Evolutionary conservation across 2,329 filamentous ascomycete species (phyloP), one percentile per base, ranked within the genome.

Genomic region (Alternaria conjuncta): DNA sequence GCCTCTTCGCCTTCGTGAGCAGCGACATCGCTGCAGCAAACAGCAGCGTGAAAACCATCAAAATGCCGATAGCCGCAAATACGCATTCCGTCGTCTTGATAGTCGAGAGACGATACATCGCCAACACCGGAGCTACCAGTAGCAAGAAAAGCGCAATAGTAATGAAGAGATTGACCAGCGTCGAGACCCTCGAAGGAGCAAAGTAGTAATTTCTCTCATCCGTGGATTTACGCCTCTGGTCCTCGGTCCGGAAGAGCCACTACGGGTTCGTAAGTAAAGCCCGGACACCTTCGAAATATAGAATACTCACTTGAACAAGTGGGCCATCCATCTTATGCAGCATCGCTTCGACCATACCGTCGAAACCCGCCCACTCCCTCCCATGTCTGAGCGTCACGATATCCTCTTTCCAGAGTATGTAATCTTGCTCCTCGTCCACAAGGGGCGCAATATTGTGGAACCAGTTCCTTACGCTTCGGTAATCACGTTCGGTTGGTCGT

Each of bases 1-100:
- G 76, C 30, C 77, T 64, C 20, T 71, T 69, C 1, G 78, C 78
- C 53, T 71, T 77, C 1, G 78, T 80, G 26, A 80, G 50, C 21
- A 79, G 36, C 55, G 70, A 72, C 75, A 80, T 79, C 6, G 78
- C 75, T 3, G 76, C 75, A 44, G 70, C 73, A 46, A 79, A 79
- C 12, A 79, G 53, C 13, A 79, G 65, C 3, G 80, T 82, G 56
- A 82, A 82, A 0, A 82, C 78, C 12, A 82, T 78, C 23, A 83
- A 58, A 1, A 82, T 77, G 4, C 78, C 80, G 5, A 82, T 43
- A 32, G 30, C 30, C 30, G 30, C 30, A 15, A 32, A 32, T 15
- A 32, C 30, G 30, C 30, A 32, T 7, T 32, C 30, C 30, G 30
- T 32, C 6, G 30, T 32, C 30, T 32, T 32, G 30, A 32, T 32